A percentile compares a stretch with the other conserved stretches of the same genome.
Conservation (phyloP, 2,329 filamentous ascomycete genomes). For the Cladosporium sp. region DNA sequence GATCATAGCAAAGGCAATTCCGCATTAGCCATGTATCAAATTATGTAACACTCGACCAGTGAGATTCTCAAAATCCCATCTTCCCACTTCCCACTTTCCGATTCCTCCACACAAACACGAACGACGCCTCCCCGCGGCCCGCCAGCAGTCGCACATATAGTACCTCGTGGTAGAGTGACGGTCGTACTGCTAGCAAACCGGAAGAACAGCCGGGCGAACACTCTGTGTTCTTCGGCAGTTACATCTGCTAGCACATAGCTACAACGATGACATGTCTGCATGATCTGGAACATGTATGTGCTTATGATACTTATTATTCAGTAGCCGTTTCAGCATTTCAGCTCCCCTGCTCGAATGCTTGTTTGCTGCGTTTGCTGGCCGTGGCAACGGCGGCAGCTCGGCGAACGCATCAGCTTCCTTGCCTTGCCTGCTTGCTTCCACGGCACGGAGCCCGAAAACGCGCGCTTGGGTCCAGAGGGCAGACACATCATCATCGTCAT, state of each 20-base stretch:
- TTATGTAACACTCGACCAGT: conserved; percentile 1
- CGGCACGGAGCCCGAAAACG: not conserved
- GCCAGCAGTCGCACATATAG: not conserved
- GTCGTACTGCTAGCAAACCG: not conserved
- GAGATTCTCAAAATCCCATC: not conserved
- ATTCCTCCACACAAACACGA: not conserved
- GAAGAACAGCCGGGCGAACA: too few relatives aligned
- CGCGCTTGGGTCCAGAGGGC: not conserved
- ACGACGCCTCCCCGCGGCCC: not conserved
- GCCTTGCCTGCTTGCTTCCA: not conserved
- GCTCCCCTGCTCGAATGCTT: not conserved
- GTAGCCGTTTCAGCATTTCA: not conserved
- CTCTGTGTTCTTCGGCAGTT: not conserved
- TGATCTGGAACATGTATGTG: too few relatives aligned
- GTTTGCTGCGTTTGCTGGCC: not conserved
- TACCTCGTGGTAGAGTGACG: too few relatives aligned
- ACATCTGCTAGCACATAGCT: too few relatives aligned
- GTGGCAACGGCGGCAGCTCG: not conserved
- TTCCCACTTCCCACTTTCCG: not conserved
- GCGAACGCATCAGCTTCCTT: not conserved
- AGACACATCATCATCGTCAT: not conserved
- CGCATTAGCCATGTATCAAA: too few relatives aligned
- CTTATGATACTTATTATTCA: conserved; percentile 1
- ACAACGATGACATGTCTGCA: too few relatives aligned
- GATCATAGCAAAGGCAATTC: too few relatives aligned